Conservation (phyloP, 345 rosid species). For the Cochlearia excelsa region DNA sequence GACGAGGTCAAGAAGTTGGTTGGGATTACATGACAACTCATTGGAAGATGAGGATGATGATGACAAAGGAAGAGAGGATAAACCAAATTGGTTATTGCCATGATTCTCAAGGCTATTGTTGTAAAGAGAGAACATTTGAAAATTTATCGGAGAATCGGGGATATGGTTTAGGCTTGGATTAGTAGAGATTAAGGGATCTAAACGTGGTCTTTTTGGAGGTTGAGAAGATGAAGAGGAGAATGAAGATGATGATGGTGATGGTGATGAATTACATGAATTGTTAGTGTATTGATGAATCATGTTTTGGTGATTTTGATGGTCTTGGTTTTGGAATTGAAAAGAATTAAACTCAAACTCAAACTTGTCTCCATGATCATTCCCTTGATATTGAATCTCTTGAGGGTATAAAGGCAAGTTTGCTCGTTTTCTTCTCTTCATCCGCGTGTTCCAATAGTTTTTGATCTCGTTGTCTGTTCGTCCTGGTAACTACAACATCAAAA, state of each 20-base stretch:
- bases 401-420: conserved; percentile 76
- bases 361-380: conserved; percentile 26
- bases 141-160: conserved; percentile 18
- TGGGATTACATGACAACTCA: conserved; percentile 21
- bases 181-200: conserved; percentile 30
- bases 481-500: conserved; percentile 48
- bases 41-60: conserved; percentile 34
- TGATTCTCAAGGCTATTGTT: conserved; percentile 27
- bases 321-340: conserved; percentile 36
- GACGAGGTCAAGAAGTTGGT: conserved; percentile 29
- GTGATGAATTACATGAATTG: conserved; percentile 24
- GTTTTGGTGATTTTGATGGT: conserved; percentile 23
- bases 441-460: conserved; percentile 86
- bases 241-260: conserved; percentile 41
- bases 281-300: conserved; percentile 29
- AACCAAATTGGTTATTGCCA: conserved; percentile 22
- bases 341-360: conserved; percentile 31
- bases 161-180: conserved; percentile 29
- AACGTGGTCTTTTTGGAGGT: conserved; percentile 23
- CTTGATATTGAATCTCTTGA: conserved; percentile 39
- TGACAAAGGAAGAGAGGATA: conserved; percentile 29
- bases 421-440: conserved; percentile 71
- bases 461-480: conserved; percentile 92
- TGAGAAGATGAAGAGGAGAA: conserved; percentile 33
- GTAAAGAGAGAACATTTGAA: conserved; percentile 30